These are phyloP conservation scores for Lentinula aciculospora DNA, from an alignment of 768 basidiomycete species.

Conservation along the genomic window DNA sequence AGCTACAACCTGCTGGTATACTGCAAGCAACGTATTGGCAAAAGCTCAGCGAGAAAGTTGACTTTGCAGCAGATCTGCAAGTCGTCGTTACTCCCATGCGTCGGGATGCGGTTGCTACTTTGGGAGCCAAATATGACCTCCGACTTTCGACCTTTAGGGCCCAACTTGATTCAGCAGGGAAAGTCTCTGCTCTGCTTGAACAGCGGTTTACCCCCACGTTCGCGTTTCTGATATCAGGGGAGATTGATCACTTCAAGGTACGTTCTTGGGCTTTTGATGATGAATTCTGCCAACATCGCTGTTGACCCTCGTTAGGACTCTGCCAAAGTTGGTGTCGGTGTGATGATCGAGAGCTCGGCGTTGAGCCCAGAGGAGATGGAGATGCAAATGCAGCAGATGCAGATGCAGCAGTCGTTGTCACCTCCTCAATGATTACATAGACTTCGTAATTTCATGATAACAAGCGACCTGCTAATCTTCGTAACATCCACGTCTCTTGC, in stretches of 20 bases:
- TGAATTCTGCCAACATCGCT: slow-evolving; percentile 3
- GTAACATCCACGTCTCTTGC: slow-evolving; percentile 1
- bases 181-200: slow-evolving; percentile 91
- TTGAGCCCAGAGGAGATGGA: slow-evolving; percentile 83
- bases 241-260: slow-evolving; percentile 99
- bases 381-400: slow-evolving; percentile 9
- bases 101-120: slow-evolving; percentile 87
- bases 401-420: not conserved
- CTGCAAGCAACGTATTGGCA: slow-evolving; percentile 96
- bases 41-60: slow-evolving; percentile 90
- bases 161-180: slow-evolving; percentile 91
- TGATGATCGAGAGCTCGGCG: slow-evolving; percentile 90
- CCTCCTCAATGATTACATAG: slow-evolving; percentile 2
- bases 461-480: not conserved
- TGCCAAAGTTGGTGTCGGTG: slow-evolving; percentile 92
- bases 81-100: slow-evolving; percentile 72
- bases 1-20: slow-evolving; percentile 76
- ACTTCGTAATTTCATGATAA: slow-evolving; percentile 2
- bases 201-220: slow-evolving; percentile 95
- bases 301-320: slow-evolving; percentile 60
- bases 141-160: slow-evolving; percentile 91
- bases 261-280: slow-evolving; percentile 11
- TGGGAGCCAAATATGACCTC: slow-evolving; percentile 96
- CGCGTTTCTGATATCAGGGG: slow-evolving; percentile 89
- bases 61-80: slow-evolving; percentile 93